These are phyloP conservation scores for Talaromyces verruculosus DNA, from an alignment of 2,329 filamentous ascomycete genomes.

Conservation along the genomic window DNA sequence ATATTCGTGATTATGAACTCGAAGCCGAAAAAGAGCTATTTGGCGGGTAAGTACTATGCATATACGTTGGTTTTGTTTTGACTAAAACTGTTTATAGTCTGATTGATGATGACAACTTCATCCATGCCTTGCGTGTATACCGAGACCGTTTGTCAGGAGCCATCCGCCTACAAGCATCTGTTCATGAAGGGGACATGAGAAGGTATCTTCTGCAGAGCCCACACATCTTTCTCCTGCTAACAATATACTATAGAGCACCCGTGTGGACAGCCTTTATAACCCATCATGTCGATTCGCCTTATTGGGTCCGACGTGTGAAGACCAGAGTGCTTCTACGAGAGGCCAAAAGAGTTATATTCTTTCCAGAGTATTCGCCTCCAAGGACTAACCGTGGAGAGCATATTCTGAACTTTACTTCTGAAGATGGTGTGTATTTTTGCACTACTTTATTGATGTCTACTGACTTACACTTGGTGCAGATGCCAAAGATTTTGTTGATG, in stretches of 20 bases:
- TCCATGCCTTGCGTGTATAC: constrained; percentile 57
- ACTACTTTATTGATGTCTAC: neutral
- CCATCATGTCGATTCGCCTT: constrained; percentile 45
- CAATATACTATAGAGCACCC: constrained; percentile 44
- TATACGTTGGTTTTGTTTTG: neutral
- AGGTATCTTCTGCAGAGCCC: constrained; percentile 34
- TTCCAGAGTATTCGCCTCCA: constrained; percentile 50
- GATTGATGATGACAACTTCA: constrained; percentile 53
- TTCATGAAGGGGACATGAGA: constrained; percentile 54
- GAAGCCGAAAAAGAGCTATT: constrained; percentile 50
- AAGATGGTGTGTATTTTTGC: constrained; percentile 30
- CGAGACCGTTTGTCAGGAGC: constrained; percentile 52
- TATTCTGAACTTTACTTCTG: constrained; percentile 40
- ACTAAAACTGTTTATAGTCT: constrained; percentile 36
- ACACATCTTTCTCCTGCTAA: neutral
- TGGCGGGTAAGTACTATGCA: constrained; percentile 45
- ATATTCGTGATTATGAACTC: constrained; percentile 53
- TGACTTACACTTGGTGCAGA: constrained; percentile 29
- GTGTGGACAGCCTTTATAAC: constrained; percentile 63
- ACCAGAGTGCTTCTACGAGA: constrained; percentile 52
- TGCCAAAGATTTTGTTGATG: constrained; percentile 39
- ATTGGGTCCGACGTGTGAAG: constrained; percentile 50
- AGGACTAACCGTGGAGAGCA: constrained; percentile 38
- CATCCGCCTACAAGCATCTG: constrained; percentile 58
- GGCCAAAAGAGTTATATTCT: constrained; percentile 55